Percentiles rank a stretch among this genome's conserved stretches.
Conservation (phyloP, 1,284 basidiomycete species). For the Ustilago shanxiensis region DNA sequence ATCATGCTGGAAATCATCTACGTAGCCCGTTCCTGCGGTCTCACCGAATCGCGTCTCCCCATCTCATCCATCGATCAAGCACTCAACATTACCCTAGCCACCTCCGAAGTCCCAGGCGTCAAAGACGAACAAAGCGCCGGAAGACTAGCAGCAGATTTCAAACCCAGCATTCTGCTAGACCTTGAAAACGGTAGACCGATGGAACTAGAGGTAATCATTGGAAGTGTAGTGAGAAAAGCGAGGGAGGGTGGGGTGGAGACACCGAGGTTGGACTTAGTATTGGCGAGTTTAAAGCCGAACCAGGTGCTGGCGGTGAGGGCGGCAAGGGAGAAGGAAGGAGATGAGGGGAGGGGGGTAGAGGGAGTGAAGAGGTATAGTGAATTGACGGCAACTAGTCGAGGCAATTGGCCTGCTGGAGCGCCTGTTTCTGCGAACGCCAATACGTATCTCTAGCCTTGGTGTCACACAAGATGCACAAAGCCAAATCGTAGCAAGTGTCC, state of each 20-base stretch:
- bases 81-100: slow-evolving; percentile 49
- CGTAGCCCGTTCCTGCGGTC: slow-evolving; percentile 69
- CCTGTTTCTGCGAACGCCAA: slow-evolving; percentile 20
- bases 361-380: slow-evolving; percentile 15
- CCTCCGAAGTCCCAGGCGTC: slow-evolving; percentile 6
- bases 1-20: slow-evolving; percentile 71
- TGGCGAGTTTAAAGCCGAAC: slow-evolving; percentile 55
- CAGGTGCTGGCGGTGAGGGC: slow-evolving; percentile 44
- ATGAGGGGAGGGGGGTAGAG: not conserved
- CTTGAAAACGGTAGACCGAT: slow-evolving; percentile 62
- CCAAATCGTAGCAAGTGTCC: too few relatives aligned
- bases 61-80: slow-evolving; percentile 48
- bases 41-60: slow-evolving; percentile 54
- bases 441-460: slow-evolving; percentile 32
- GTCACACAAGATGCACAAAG: too few relatives aligned
- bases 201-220: slow-evolving; percentile 64
- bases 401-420: slow-evolving; percentile 45
- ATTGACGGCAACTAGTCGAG: slow-evolving; percentile 31
- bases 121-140: slow-evolving; percentile 14
- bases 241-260: slow-evolving; percentile 50
- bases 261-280: slow-evolving; percentile 61
- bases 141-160: slow-evolving; percentile 45
- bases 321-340: slow-evolving; percentile 4
- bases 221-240: slow-evolving; percentile 49
- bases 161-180: slow-evolving; percentile 64